Conservation (phyloP, 2,329 filamentous ascomycete species). For the Aspergillus novofumigatus region DNA sequence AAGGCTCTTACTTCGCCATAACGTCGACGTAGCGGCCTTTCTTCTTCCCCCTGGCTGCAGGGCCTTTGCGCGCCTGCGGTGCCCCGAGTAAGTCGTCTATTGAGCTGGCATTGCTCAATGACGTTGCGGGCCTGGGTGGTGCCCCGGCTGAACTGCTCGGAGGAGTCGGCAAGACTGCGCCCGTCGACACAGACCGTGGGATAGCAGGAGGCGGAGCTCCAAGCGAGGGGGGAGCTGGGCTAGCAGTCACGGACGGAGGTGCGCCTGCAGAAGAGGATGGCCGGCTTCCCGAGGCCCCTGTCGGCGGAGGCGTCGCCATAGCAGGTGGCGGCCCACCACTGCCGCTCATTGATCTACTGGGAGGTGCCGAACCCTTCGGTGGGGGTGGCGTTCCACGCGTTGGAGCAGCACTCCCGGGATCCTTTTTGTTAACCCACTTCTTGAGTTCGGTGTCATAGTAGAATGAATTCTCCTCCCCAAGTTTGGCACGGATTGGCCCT, state of each 20-base stretch:
- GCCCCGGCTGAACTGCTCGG: constrained; percentile 34
- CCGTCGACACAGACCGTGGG: constrained; percentile 36
- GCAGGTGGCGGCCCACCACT: constrained; percentile 48
- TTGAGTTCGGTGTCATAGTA: constrained; percentile 94
- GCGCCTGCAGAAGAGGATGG: constrained; percentile 31
- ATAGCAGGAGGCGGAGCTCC: constrained; percentile 27
- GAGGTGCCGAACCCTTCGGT: constrained; percentile 56
- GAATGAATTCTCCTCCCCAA: constrained; percentile 90
- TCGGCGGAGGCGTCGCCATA: constrained; percentile 19
- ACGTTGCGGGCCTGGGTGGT: constrained; percentile 68
- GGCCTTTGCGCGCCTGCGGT: constrained; percentile 63
- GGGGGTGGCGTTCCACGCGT: constrained; percentile 70
- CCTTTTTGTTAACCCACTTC: constrained; percentile 98
- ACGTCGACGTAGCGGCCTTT: constrained; percentile 94
- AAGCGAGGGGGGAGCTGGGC: constrained; percentile 28
- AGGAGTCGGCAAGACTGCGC: constrained; percentile 31
- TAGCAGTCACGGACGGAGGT: constrained; percentile 24
- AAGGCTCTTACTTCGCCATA: constrained; percentile 63
- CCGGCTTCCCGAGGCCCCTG: constrained; percentile 21
- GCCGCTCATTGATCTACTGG: constrained; percentile 51
- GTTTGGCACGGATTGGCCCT: constrained; percentile 78
- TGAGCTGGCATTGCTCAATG: constrained; percentile 86
- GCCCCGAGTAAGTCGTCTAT: constrained; percentile 89
- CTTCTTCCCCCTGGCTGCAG: constrained; percentile 64
- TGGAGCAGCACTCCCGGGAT: constrained; percentile 59